Conservation (phyloP, 2,329 filamentous ascomycete genomes). For the Rhynchosporium graminicola region DNA sequence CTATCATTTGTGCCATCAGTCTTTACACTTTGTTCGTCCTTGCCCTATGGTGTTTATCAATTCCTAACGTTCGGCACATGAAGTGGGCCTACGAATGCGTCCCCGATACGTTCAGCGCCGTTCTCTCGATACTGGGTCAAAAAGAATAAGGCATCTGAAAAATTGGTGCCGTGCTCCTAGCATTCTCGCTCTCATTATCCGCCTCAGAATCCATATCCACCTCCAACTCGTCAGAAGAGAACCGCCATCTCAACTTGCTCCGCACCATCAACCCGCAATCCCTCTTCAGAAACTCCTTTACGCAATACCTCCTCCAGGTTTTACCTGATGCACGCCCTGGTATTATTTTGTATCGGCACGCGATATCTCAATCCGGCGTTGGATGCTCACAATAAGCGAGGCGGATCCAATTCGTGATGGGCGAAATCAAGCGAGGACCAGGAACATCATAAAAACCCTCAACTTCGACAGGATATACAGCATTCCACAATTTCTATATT, state of each 20-base stretch:
- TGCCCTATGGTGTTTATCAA: constrained; percentile 17
- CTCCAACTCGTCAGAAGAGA: not conserved
- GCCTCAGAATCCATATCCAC: not conserved
- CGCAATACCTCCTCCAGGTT: constrained; percentile 17
- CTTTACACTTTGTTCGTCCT: constrained; percentile 15
- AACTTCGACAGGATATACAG: too few species aligned
- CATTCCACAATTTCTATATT: too few species aligned
- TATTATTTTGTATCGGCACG: constrained; percentile 20
- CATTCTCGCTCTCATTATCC: constrained; percentile 12
- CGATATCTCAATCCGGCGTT: not conserved
- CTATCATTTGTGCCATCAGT: not conserved
- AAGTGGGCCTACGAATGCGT: not conserved
- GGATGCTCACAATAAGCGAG: not conserved
- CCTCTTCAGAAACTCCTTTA: constrained; percentile 15
- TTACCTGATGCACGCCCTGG: constrained; percentile 22
- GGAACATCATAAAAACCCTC: too few species aligned
- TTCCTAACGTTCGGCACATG: constrained; percentile 7
- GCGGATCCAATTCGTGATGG: not conserved
- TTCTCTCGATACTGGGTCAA: not conserved
- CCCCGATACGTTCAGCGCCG: not conserved
- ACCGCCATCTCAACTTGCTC: not conserved
- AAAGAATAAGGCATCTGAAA: constrained; percentile 13
- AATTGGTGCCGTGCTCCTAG: constrained; percentile 13
- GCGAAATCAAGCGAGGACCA: too few species aligned
- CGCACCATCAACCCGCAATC: not conserved